Evolutionary conservation across 2,329 filamentous ascomycete species (phyloP).

Genomic region (Cercospora zeina): DNA sequence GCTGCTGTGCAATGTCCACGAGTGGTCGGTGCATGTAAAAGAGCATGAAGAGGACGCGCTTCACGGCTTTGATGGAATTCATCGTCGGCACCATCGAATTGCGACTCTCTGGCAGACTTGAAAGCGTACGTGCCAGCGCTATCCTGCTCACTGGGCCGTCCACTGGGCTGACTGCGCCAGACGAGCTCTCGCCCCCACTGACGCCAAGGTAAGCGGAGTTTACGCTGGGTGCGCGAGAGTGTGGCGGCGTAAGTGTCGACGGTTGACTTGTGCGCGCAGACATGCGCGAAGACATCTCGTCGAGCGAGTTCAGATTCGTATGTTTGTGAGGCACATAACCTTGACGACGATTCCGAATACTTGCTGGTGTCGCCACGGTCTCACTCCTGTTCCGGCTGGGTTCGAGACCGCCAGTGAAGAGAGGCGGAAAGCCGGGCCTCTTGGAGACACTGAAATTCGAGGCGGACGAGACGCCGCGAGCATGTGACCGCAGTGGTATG

Average conservation of each 20-base stretch:
- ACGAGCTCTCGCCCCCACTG: conserved; percentile 38
- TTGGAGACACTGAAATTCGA: conserved; percentile 42
- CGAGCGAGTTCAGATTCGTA: conserved; percentile 44
- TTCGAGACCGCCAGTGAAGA: conserved; percentile 65
- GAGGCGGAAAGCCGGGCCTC: conserved; percentile 67
- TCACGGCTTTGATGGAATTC: conserved; percentile 32
- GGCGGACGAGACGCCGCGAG: conserved; percentile 54
- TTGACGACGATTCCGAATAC: conserved; percentile 59
- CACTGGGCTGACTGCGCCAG: conserved; percentile 38
- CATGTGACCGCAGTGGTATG: conserved; percentile 78
- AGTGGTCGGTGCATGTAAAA: conserved; percentile 35
- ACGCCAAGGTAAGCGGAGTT: conserved; percentile 32
- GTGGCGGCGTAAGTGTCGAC: conserved; percentile 44
- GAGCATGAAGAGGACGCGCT: conserved; percentile 36
- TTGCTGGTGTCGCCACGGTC: conserved; percentile 52
- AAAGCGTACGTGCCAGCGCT: conserved; percentile 29
- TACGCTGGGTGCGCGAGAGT: conserved; percentile 38
- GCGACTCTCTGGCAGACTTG: conserved; percentile 34
- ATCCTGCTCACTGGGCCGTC: conserved; percentile 31
- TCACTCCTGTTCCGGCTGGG: conserved; percentile 65
- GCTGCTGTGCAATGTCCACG: conserved; percentile 41
- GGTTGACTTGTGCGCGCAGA: conserved; percentile 51
- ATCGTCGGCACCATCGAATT: conserved; percentile 32
- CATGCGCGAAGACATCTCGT: conserved; percentile 30
- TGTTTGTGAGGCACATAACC: conserved; percentile 59